phyloP scores from a whole-genome alignment of 768 basidiomycete genomes.

The Floccularia luteovirens region DNA sequence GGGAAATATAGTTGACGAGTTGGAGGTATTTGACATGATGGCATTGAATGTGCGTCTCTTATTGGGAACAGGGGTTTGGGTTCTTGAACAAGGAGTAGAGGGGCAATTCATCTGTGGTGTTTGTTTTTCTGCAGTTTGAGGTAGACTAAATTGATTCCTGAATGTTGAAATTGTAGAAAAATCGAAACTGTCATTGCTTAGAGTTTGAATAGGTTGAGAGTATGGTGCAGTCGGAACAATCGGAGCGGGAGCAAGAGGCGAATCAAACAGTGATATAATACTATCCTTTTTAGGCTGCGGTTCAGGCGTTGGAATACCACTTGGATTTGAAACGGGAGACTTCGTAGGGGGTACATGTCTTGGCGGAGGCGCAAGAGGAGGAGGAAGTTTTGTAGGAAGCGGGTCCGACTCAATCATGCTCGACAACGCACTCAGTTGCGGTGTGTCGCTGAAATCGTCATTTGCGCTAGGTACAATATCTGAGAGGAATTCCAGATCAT shows the following conservation, averaged over 20 bases:
- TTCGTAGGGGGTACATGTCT: conserved; percentile 11
- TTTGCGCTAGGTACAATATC: conserved; percentile 54
- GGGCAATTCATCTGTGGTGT: no score
- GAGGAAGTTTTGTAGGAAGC: conserved; percentile 34
- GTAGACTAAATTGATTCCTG: no score
- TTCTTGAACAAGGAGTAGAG: no score
- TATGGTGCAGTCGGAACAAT: no score
- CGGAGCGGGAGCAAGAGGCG: conserved; percentile 7
- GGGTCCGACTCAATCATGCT: conserved; percentile 34
- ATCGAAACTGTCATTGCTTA: no score
- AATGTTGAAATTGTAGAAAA: conserved; percentile 6
- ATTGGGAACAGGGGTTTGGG: no score
- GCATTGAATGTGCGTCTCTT: conserved; percentile 8
- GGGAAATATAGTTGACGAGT: background rate
- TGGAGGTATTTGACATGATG: conserved; percentile 1
- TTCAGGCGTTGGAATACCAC: background rate
- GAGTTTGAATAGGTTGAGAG: no score
- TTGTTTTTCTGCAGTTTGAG: no score
- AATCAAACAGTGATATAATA: conserved; percentile 21
- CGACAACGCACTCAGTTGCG: conserved; percentile 28
- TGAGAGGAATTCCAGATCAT: conserved; percentile 78
- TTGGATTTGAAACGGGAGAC: conserved; percentile 1
- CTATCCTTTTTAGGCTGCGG: conserved; percentile 10
- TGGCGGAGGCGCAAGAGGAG: conserved; percentile 33
- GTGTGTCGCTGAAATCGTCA: conserved; percentile 29